Conservation (phyloP, 371 early-diverging fungal genomes). For the Fennellomyces sp. region DNA sequence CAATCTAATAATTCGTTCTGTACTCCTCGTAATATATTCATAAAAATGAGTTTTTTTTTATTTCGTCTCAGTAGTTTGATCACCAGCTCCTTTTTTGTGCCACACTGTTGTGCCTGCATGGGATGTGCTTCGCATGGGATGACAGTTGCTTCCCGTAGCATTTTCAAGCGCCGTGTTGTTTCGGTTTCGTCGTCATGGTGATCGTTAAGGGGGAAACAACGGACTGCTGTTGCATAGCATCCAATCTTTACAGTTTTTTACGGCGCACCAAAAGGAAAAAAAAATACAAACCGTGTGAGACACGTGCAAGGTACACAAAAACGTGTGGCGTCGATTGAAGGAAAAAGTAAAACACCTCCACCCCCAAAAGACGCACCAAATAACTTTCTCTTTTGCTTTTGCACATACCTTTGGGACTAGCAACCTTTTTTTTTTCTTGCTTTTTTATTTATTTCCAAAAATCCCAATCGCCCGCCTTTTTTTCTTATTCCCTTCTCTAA, state of each 20-base stretch:
- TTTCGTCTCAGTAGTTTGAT: not conserved
- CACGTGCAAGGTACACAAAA: conserved; percentile 20
- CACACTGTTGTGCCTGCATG: not conserved
- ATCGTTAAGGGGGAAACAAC: not conserved
- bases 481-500: not conserved
- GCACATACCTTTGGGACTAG: not conserved
- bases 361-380: not conserved
- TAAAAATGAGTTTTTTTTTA: not conserved
- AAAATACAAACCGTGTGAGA: not conserved
- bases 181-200: not conserved
- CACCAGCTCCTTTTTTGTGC: not conserved
- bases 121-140: not conserved
- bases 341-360: not conserved
- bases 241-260: not conserved
- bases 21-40: not conserved
- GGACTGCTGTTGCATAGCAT: not conserved
- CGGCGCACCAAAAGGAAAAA: not conserved
- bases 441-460: not conserved
- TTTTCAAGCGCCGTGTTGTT: not conserved
- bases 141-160: conserved; percentile 7
- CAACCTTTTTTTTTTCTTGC: not conserved
- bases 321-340: conserved; percentile 10
- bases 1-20: not conserved
- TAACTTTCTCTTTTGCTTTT: not conserved
- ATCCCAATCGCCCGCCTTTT: not conserved